A percentile compares a stretch with the other conserved stretches of the same genome.
These are phyloP conservation scores for Amanita pseudoporphyria DNA, from an alignment of 768 basidiomycete genomes.

Conservation along the genomic window DNA sequence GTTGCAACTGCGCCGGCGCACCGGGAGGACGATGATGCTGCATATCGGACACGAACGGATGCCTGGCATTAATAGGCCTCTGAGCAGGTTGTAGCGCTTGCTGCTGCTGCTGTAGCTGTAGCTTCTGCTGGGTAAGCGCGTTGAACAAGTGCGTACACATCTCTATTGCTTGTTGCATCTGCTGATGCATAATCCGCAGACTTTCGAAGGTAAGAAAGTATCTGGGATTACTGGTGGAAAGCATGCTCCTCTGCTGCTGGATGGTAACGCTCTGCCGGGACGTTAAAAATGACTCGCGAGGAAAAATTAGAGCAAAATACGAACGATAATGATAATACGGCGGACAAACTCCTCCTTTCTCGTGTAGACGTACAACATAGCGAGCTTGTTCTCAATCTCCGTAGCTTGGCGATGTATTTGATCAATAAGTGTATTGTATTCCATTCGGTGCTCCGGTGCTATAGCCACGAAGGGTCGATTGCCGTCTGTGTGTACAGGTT, in stretches of 20 bases:
- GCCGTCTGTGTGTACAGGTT: conserved; percentile 18
- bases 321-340: conserved; percentile 45
- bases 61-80: conserved; percentile 8
- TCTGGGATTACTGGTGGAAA: conserved; percentile 29
- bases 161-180: conserved; percentile 32
- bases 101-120: conserved; percentile 9
- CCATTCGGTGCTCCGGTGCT: conserved; percentile 42
- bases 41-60: conserved; percentile 9
- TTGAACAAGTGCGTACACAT: conserved; percentile 22
- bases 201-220: conserved; percentile 28
- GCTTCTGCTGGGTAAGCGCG: conserved; percentile 9
- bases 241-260: conserved; percentile 30
- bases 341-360: conserved; percentile 39
- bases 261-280: conserved; percentile 33
- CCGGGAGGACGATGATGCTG: not conserved
- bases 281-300: conserved; percentile 2
- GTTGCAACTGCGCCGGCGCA: not conserved
- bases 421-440: conserved; percentile 43
- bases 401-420: conserved; percentile 31
- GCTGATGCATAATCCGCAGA: conserved; percentile 34
- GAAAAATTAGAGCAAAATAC: conserved; percentile 15
- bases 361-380: conserved; percentile 33
- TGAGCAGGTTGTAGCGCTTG: conserved; percentile 3
- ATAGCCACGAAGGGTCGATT: conserved; percentile 27
- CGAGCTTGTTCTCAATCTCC: conserved; percentile 44